A percentile compares a stretch with the other conserved stretches of the same genome.
Conservation (phyloP, 2,329 filamentous ascomycete genomes). For the Drechslerella stenobrocha region DNA sequence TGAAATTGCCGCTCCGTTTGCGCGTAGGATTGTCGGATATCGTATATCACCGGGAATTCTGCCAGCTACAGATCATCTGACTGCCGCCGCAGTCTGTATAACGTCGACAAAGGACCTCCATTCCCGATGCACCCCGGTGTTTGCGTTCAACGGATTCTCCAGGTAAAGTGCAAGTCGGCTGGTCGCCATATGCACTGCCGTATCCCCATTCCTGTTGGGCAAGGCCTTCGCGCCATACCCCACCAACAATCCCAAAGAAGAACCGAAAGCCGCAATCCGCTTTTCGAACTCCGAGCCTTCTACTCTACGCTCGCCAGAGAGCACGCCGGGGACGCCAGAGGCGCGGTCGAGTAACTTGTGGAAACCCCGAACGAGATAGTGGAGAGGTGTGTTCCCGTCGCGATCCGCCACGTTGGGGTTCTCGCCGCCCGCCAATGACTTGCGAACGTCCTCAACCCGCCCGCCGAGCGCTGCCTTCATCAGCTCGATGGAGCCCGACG, state of each 20-base stretch:
- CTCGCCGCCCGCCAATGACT: constrained; percentile 32
- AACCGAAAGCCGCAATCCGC: constrained; percentile 27
- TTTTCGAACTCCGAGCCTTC: constrained; percentile 37
- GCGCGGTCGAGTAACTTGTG: constrained; percentile 46
- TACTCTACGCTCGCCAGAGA: constrained; percentile 38
- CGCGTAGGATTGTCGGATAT: too few relatives aligned
- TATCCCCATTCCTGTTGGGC: constrained; percentile 43
- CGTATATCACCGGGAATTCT: too few relatives aligned
- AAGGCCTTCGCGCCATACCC: constrained; percentile 39
- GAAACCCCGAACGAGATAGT: constrained; percentile 42
- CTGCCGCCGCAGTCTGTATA: constrained; percentile 9
- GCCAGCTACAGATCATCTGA: constrained; percentile 7
- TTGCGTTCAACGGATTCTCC: constrained; percentile 31
- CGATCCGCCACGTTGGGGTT: constrained; percentile 37
- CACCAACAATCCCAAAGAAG: constrained; percentile 43
- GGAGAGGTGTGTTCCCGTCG: constrained; percentile 46
- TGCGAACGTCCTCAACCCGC: constrained; percentile 36
- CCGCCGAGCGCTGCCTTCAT: constrained; percentile 45
- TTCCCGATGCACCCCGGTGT: constrained; percentile 34
- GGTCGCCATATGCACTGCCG: constrained; percentile 39
- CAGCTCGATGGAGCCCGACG: constrained; percentile 38
- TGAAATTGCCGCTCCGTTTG: too few relatives aligned
- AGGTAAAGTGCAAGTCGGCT: constrained; percentile 26
- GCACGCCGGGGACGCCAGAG: constrained; percentile 22
- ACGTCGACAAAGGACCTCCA: constrained; percentile 40